Conservation (phyloP, 768 basidiomycete species). For the Pleurotus eryngii region DNA sequence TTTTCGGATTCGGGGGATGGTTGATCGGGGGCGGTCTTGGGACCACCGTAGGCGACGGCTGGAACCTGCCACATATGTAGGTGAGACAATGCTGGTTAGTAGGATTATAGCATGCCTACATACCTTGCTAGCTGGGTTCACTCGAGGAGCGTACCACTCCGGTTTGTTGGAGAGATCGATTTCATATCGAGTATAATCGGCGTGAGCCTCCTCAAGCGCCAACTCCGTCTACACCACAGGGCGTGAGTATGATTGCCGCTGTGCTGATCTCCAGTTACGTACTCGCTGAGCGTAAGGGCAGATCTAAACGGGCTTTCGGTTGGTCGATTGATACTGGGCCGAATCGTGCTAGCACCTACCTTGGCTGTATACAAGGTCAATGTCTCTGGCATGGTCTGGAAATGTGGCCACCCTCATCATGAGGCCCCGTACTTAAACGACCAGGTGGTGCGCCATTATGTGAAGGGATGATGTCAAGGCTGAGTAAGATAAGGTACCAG, state of each 20-base stretch:
- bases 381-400: background rate
- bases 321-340: background rate
- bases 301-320: background rate
- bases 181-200: slow-evolving; percentile 46
- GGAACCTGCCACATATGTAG: slow-evolving; percentile 37
- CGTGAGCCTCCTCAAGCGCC: slow-evolving; percentile 55
- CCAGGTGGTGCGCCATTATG: background rate
- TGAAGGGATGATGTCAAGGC: background rate
- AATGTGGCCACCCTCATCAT: background rate
- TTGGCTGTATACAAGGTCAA: slow-evolving; percentile 2
- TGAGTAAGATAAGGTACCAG: background rate
- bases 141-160: slow-evolving; percentile 61
- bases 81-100: background rate
- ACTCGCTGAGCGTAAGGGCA: slow-evolving; percentile 3
- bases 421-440: background rate
- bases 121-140: slow-evolving; percentile 69
- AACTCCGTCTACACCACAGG: slow-evolving; percentile 44
- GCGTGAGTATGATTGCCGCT: background rate
- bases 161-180: slow-evolving; percentile 66
- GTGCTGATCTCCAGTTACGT: background rate
- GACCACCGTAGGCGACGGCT: slow-evolving; percentile 60
- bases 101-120: slow-evolving; percentile 6
- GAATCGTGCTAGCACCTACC: background rate
- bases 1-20: slow-evolving; percentile 62
- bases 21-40: slow-evolving; percentile 46